phyloP scores from a whole-genome alignment of 2,329 filamentous ascomycete species.

The Daldinia sp. region DNA sequence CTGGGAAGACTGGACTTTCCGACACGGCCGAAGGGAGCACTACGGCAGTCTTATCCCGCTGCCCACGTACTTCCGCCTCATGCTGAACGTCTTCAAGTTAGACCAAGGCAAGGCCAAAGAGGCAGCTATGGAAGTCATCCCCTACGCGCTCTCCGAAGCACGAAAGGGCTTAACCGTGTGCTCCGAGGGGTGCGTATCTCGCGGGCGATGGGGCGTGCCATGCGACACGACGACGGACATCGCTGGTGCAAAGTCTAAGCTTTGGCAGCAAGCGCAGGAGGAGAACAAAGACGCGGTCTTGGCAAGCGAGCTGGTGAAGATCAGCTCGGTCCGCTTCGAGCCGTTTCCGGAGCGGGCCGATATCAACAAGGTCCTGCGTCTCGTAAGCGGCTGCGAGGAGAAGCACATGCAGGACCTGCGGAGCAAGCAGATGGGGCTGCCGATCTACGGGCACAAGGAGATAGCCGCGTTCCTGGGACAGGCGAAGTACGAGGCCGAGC shows the following conservation, averaged over 20 bases:
- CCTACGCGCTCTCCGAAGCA: constrained; percentile 18
- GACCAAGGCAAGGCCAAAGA: constrained; percentile 19
- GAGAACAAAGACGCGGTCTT: neutral
- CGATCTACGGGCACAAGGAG: constrained; percentile 10
- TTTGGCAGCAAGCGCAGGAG: neutral
- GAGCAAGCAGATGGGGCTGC: constrained; percentile 12
- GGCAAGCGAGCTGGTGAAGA: neutral
- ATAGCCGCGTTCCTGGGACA: constrained; percentile 6
- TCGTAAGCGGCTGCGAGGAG: constrained; percentile 18
- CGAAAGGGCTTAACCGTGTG: constrained; percentile 26
- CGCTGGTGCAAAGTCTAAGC: neutral
- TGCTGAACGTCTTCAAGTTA: constrained; percentile 22
- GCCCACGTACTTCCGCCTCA: constrained; percentile 23
- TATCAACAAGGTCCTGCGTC: constrained; percentile 15
- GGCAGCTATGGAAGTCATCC: constrained; percentile 20
- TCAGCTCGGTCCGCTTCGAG: constrained; percentile 22
- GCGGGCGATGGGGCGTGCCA: constrained; percentile 6
- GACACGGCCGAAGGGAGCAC: neutral
- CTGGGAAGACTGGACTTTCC: constrained; percentile 13
- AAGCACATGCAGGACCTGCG: constrained; percentile 23
- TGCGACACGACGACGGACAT: constrained; percentile 9
- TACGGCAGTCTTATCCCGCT: constrained; percentile 22
- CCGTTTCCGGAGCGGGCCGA: constrained; percentile 22
- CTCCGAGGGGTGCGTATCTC: constrained; percentile 22
- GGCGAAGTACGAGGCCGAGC: constrained; percentile 1